phyloP scores from a whole-genome alignment of 1,139 yeast genomes.

The Candida frijolesensis region DNA sequence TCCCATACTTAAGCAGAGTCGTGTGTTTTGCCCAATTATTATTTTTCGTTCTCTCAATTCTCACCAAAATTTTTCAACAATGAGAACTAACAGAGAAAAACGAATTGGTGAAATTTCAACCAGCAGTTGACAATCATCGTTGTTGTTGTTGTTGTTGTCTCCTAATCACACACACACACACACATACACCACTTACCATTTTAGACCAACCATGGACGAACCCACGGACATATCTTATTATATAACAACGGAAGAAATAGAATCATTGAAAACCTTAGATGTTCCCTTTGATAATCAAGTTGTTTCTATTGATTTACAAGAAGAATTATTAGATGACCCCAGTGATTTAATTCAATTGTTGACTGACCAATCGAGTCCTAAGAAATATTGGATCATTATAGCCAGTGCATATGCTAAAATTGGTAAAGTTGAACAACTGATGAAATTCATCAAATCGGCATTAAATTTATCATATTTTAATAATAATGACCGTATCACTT shows the following conservation, averaged over 20 bases:
- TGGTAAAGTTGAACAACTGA: conserved; percentile 62
- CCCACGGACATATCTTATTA: conserved; percentile 42
- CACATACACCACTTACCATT: not conserved
- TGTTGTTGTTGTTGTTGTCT: not conserved
- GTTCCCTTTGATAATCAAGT: conserved; percentile 78
- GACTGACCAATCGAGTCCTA: conserved; percentile 75
- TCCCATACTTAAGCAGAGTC: not conserved
- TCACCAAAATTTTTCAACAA: not conserved
- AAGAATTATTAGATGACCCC: conserved; percentile 86
- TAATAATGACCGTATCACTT: conserved; percentile 52
- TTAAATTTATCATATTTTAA: conserved; percentile 39
- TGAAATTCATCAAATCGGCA: conserved; percentile 65
- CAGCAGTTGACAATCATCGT: no score
- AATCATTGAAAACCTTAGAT: conserved; percentile 47
- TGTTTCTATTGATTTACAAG: conserved; percentile 62
- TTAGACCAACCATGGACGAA: conserved; percentile 26
- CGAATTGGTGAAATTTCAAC: not conserved
- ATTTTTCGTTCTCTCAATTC: not conserved
- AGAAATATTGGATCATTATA: conserved; percentile 80
- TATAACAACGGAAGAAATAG: conserved; percentile 35
- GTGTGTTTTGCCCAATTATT: not conserved
- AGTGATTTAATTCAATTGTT: conserved; percentile 76
- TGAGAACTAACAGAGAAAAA: not conserved
- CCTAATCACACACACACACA: not conserved
- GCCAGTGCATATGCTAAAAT: conserved; percentile 78